Base-by-base conservation (phyloP, 1,284 basidiomycete genomes). In the Cutaneotrichosporon sp. region DNA sequence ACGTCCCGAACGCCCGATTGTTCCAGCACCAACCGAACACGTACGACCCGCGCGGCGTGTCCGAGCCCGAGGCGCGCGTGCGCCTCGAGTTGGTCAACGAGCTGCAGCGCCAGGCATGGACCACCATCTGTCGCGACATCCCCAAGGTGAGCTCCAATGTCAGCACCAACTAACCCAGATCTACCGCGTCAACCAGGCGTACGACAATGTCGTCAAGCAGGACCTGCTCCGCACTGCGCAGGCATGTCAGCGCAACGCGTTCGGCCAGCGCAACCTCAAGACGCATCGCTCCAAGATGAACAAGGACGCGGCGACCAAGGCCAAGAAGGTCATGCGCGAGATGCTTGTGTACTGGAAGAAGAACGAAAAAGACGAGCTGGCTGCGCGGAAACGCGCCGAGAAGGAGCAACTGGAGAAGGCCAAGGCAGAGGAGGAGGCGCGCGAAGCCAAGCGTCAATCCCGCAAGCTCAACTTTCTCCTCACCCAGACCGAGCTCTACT, bases 401-500 rank as follows among this genome's bases (percentile, higher is more conserved):
- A 95, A 94, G 77, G 93, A 96, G 78, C 92, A 92, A 6, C 85
- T 89, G 68, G 93, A 97, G 72, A 86, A 90, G 58, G 87, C 93
- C 47, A 94, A 91, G 80, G 84, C 93, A 50, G 97, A 99, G 80
- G 97, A 99, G 80, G 97, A 99, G 82, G 92, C 90, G 77, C 87
- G 97, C 58, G 97, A 99, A 81, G 90, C 92, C 32, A 91, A 96
- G 65, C 85, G 97, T 58, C 94, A 97, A 81, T 91, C 95, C 4
- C 87, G 97, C 71, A 99, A 99, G 81, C 87, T 99, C 63, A 97
- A 99, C 82, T 99, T 99, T 84, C 84, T 99, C 80, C 96, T 99
- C 81, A 98, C 93, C 66, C 97, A 99, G 82, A 99, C 97, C 13
- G 97, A 99, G 80, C 86, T 99, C 13, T 99, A 99, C 82, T 97